Conservation (phyloP, 257 asterid species). For the Cinchona pubescens region DNA sequence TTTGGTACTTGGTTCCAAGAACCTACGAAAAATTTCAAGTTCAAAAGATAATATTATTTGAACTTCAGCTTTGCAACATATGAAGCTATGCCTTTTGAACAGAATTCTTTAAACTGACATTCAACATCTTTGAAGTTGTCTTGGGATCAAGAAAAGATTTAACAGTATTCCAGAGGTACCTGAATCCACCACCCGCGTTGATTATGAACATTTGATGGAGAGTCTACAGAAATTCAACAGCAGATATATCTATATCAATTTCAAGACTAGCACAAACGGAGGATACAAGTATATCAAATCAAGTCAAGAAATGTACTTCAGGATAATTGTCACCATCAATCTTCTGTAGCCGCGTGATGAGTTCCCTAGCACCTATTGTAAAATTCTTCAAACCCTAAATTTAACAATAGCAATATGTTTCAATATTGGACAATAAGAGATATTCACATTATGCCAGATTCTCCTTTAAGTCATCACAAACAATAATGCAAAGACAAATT, state of each 20-base stretch:
- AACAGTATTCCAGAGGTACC: conserved; percentile 84
- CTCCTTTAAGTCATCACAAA: neutral
- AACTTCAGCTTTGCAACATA: neutral
- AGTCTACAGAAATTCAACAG: conserved; percentile 59
- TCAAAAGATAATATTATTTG: conserved; percentile 7
- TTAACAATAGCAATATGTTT: neutral
- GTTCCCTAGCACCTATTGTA: conserved; percentile 80
- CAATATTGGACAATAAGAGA: neutral
- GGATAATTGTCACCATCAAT: conserved; percentile 95
- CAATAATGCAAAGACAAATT: neutral
- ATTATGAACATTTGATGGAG: conserved; percentile 96
- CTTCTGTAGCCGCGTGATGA: conserved; percentile 84
- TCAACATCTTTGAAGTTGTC: conserved; percentile 94
- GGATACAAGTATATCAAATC: conserved; percentile 10
- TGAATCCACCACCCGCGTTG: conserved; percentile 91
- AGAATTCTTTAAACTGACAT: conserved; percentile 21
- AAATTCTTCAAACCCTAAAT: conserved; percentile 84
- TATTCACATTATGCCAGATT: neutral
- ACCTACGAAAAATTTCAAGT: too few relatives aligned
- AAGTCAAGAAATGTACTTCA: conserved; percentile 49
- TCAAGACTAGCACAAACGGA: conserved; percentile 15
- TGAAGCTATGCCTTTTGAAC: neutral
- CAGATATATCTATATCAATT: conserved; percentile 11
- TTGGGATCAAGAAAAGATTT: conserved; percentile 85
- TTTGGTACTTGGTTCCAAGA: conserved; percentile 78